A percentile compares a stretch with the other conserved stretches of the same genome.
Conservation (phyloP, 352 stramenopile genomes). For the Globisporangium viniferum region DNA sequence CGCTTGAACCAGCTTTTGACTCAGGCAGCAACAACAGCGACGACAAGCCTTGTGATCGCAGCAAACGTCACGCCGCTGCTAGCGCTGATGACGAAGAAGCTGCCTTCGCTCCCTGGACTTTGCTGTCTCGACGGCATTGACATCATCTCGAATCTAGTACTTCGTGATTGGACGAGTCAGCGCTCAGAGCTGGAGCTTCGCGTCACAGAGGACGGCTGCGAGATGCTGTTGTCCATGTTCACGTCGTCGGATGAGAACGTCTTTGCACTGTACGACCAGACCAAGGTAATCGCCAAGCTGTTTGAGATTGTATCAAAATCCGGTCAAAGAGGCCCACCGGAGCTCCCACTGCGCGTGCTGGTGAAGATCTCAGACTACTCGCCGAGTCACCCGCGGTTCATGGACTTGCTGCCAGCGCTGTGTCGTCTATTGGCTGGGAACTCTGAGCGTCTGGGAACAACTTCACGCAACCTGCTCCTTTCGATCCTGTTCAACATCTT, state of each 20-base stretch:
- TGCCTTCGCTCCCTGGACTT: conserved; percentile 43
- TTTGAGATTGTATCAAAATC: conserved; percentile 38
- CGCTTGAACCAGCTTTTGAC: conserved; percentile 21
- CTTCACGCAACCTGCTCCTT: conserved; percentile 34
- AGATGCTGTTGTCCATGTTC: conserved; percentile 49
- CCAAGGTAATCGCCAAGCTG: conserved; percentile 40
- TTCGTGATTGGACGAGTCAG: conserved; percentile 17
- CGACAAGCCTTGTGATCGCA: conserved; percentile 22
- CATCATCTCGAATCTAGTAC: conserved; percentile 28
- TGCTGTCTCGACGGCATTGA: conserved; percentile 42
- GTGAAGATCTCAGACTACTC: conserved; percentile 39
- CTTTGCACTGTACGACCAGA: conserved; percentile 43
- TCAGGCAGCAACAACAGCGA: not conserved
- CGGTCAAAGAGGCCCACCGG: conserved; percentile 16
- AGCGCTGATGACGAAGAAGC: conserved; percentile 39
- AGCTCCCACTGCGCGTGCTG: conserved; percentile 46
- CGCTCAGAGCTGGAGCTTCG: conserved; percentile 12
- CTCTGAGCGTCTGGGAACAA: conserved; percentile 4
- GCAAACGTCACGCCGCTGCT: conserved; percentile 48
- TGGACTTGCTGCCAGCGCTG: conserved; percentile 31
- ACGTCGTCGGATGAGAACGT: conserved; percentile 34
- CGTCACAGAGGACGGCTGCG: conserved; percentile 44
- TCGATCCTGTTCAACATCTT: conserved; percentile 66
- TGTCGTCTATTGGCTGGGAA: conserved; percentile 19
- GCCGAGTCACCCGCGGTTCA: conserved; percentile 33